phyloP scores from a whole-genome alignment of 257 asterid species.

The Solanum tarapatanum region DNA sequence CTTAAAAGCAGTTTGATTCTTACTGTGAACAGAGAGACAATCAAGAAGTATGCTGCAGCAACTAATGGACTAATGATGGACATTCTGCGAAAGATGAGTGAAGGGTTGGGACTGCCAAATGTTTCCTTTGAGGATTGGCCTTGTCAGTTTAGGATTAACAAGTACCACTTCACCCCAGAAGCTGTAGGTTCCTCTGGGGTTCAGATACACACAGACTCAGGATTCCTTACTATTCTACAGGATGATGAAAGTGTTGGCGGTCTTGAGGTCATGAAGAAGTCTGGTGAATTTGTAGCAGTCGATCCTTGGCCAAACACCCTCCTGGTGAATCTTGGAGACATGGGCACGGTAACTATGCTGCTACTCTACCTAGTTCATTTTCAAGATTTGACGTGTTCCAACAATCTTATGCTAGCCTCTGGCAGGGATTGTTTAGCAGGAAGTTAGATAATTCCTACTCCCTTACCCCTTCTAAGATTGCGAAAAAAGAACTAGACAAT shows the following conservation, averaged over 20 bases:
- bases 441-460: neutral
- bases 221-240: constrained; percentile 57
- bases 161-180: constrained; percentile 39
- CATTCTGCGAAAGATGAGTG: constrained; percentile 21
- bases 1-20: neutral
- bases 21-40: constrained; percentile 26
- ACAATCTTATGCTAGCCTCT: neutral
- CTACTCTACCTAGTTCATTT: neutral
- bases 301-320: constrained; percentile 56
- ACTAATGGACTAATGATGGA: constrained; percentile 30
- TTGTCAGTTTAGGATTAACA: constrained; percentile 61
- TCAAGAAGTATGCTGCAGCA: constrained; percentile 45
- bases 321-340: constrained; percentile 57
- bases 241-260: constrained; percentile 63
- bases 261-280: constrained; percentile 44
- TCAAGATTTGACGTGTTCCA: neutral
- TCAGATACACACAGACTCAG: constrained; percentile 59
- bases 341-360: constrained; percentile 27
- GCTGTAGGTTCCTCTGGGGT: constrained; percentile 41
- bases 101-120: constrained; percentile 31
- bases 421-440: neutral
- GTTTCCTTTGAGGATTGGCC: constrained; percentile 40
- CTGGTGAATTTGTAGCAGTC: constrained; percentile 38
- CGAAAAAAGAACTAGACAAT: neutral
- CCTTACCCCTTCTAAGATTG: neutral